Evolutionary conservation across 345 rosid species (phyloP).

Genomic region (Cardiospermum halicacabum): DNA sequence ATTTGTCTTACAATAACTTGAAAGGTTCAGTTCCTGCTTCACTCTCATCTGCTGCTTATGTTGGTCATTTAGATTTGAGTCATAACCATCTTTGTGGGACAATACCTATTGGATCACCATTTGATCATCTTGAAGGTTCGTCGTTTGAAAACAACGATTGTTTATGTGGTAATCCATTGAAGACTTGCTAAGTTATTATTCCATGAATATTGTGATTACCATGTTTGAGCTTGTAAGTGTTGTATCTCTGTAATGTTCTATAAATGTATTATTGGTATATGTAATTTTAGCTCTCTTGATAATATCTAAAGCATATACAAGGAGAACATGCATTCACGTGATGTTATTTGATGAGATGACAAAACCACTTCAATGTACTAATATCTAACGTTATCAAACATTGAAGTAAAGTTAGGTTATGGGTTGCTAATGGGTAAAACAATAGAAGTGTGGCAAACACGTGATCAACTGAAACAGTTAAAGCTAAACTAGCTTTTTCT

Average conservation of each 20-base stretch:
- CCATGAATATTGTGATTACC: too few species aligned
- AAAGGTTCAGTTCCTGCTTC: slow-evolving; percentile 69
- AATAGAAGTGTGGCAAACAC: slow-evolving; percentile 11
- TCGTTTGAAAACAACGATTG: slow-evolving; percentile 73
- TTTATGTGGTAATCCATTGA: slow-evolving; percentile 78
- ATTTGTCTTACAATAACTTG: slow-evolving; percentile 61
- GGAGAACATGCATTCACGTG: slow-evolving; percentile 9
- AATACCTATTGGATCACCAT: slow-evolving; percentile 77
- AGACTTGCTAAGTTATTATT: slow-evolving; percentile 61
- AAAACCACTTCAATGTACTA: neutral
- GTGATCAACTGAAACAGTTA: neutral
- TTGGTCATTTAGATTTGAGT: slow-evolving; percentile 86
- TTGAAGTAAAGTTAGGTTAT: neutral
- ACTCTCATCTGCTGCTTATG: slow-evolving; percentile 46
- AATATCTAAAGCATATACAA: neutral
- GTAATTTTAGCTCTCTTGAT: neutral
- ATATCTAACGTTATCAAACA: too few species aligned
- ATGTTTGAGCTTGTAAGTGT: slow-evolving; percentile 11
- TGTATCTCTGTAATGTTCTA: slow-evolving; percentile 5
- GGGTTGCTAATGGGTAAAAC: neutral
- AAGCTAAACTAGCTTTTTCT: neutral
- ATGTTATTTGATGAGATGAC: neutral
- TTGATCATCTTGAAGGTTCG: slow-evolving; percentile 62
- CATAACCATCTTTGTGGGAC: slow-evolving; percentile 85
- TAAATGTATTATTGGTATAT: neutral